Percentiles rank a stretch among this genome's conserved stretches.
Conservation (phyloP, 148 eudicot genomes). For the Chenopodium berlandieri region DNA sequence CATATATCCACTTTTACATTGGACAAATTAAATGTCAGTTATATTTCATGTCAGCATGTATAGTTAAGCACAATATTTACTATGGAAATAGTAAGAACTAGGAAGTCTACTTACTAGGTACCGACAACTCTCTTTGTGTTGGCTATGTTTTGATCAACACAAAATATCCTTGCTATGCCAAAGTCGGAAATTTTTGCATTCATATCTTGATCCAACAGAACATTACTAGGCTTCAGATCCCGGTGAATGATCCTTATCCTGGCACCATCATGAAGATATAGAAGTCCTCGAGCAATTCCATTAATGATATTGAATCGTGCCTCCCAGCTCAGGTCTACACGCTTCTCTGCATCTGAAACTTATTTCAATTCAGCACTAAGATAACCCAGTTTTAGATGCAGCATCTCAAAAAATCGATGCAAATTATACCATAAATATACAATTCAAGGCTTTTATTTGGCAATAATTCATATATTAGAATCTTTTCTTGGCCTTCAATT, state of each 20-base stretch:
- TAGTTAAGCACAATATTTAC: background rate
- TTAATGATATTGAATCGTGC: conserved; percentile 1
- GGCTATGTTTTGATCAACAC: conserved; percentile 10
- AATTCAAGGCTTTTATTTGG: conserved; percentile 20
- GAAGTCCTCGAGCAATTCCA: conserved; percentile 18
- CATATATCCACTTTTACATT: conserved; percentile 22
- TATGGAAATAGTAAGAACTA: background rate
- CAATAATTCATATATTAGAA: conserved; percentile 29
- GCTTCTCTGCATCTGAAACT: conserved; percentile 13
- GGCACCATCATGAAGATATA: conserved; percentile 19
- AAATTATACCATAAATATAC: conserved; percentile 18
- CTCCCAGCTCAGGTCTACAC: conserved; percentile 4
- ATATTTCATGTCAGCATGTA: background rate
- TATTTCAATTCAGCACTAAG: background rate
- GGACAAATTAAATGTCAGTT: background rate
- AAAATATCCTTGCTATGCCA: conserved; percentile 19
- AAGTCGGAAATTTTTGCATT: conserved; percentile 20
- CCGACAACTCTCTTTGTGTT: conserved; percentile 23
- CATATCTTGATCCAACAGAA: conserved; percentile 21
- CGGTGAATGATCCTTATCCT: conserved; percentile 20
- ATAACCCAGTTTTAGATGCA: background rate
- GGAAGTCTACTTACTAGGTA: conserved; percentile 20
- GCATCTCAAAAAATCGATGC: background rate
- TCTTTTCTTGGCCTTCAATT: conserved; percentile 15
- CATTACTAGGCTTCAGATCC: conserved; percentile 23